These are phyloP conservation scores for Erodium maritimum DNA, from an alignment of 345 rosid species.

Conservation along the genomic window DNA sequence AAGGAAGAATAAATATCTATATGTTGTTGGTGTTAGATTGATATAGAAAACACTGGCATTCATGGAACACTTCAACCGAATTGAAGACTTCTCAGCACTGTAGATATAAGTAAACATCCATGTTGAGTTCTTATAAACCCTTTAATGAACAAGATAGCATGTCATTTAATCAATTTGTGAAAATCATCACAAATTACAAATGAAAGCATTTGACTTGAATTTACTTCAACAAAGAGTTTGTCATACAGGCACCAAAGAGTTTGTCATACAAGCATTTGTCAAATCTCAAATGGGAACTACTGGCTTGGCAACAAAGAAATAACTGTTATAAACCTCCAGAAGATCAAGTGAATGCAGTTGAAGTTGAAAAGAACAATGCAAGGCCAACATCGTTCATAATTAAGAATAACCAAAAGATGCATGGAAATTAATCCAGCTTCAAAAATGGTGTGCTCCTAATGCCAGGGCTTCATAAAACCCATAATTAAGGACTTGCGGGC, in stretches of 20 bases:
- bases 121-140: background rate
- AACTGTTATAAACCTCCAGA: background rate
- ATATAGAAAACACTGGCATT: background rate
- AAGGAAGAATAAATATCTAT: background rate
- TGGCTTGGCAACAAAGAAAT: background rate
- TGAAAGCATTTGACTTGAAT: background rate
- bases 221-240: no score
- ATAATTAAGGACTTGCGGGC: background rate
- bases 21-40: background rate
- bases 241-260: no score
- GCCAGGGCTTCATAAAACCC: background rate
- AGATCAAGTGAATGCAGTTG: background rate
- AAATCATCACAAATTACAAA: background rate
- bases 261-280: background rate
- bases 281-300: background rate
- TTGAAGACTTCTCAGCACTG: background rate
- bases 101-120: background rate
- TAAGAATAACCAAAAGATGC: background rate
- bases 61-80: conserved; percentile 1
- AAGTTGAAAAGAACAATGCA: background rate
- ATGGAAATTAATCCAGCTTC: background rate
- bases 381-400: background rate
- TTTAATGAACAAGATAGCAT: background rate
- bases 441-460: background rate
- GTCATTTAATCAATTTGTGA: background rate